phyloP scores from a whole-genome alignment of 805 yeast species.

The Lipomyces mesembrius region DNA sequence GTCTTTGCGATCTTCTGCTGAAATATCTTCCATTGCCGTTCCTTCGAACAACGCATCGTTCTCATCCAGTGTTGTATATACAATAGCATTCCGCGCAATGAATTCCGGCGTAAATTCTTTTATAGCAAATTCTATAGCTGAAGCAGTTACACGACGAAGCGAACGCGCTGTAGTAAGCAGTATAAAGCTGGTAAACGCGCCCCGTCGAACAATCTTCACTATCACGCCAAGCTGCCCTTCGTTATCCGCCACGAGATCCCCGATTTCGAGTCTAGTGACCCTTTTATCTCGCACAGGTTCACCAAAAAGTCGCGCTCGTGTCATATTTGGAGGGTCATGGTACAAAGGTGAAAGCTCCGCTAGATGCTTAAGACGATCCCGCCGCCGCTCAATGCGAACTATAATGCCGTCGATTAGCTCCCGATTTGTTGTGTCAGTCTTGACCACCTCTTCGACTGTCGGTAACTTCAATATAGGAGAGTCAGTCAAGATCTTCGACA shows the following conservation, averaged over 20 bases:
- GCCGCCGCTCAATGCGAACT: slow-evolving; percentile 15
- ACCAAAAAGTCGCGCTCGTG: slow-evolving; percentile 1
- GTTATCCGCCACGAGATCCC: slow-evolving; percentile 13
- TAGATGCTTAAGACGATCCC: slow-evolving; percentile 11
- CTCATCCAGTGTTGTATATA: slow-evolving; percentile 9
- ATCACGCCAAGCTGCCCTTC: slow-evolving; percentile 11
- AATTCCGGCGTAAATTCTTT: slow-evolving; percentile 20
- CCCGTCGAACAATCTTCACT: slow-evolving; percentile 1
- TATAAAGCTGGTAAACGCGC: neutral
- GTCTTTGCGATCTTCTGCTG: neutral
- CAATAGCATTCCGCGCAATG: slow-evolving; percentile 17
- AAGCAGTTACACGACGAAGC: neutral
- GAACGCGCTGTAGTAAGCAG: slow-evolving; percentile 15
- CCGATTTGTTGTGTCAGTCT: neutral
- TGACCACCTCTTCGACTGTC: slow-evolving; percentile 2
- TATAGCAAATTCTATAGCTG: slow-evolving; percentile 8
- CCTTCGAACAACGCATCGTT: slow-evolving; percentile 11
- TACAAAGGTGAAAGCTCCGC: slow-evolving; percentile 22
- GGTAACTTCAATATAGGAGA: neutral
- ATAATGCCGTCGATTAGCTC: slow-evolving; percentile 18
- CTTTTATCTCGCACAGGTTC: neutral
- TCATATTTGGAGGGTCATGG: neutral
- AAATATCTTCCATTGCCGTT: slow-evolving; percentile 8
- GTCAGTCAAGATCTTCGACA: neutral
- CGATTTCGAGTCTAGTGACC: neutral